These are phyloP conservation scores for Melanogaster broomeanus DNA, from an alignment of 768 basidiomycete species.

Conservation along the genomic window DNA sequence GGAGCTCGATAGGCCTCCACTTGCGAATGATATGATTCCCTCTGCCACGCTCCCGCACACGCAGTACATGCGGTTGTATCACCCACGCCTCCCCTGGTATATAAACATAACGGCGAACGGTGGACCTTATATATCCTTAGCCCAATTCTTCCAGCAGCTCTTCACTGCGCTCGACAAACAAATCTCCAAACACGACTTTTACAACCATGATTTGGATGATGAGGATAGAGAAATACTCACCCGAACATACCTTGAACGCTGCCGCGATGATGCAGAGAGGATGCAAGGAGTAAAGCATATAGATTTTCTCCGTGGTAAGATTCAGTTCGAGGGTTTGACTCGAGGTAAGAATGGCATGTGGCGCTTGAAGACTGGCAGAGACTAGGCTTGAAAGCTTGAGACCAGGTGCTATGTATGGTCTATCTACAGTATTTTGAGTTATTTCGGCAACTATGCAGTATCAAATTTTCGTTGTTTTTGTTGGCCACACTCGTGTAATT, in stretches of 20 bases:
- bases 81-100: conserved; percentile 64
- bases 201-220: conserved; percentile 54
- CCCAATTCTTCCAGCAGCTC: conserved; percentile 53
- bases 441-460: neutral
- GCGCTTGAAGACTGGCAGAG: conserved; percentile 57
- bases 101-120: conserved; percentile 51
- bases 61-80: conserved; percentile 54
- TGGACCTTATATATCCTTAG: conserved; percentile 57
- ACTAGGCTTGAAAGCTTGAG: too few species aligned
- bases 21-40: conserved; percentile 52
- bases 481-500: too few species aligned
- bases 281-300: conserved; percentile 52
- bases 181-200: conserved; percentile 56
- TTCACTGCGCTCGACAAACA: conserved; percentile 42
- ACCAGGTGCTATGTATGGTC: neutral
- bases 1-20: conserved; percentile 43
- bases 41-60: conserved; percentile 54
- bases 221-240: conserved; percentile 46
- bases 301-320: conserved; percentile 59
- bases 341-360: conserved; percentile 60
- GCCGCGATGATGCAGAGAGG: conserved; percentile 35
- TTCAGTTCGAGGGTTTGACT: conserved; percentile 54
- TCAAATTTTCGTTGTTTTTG: too few species aligned
- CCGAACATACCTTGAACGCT: conserved; percentile 47
- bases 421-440: neutral